Evolutionary conservation across 345 rosid genomes (phyloP), one percentile per base, ranked within the genome.

Genomic region (Syzygium jambos): DNA sequence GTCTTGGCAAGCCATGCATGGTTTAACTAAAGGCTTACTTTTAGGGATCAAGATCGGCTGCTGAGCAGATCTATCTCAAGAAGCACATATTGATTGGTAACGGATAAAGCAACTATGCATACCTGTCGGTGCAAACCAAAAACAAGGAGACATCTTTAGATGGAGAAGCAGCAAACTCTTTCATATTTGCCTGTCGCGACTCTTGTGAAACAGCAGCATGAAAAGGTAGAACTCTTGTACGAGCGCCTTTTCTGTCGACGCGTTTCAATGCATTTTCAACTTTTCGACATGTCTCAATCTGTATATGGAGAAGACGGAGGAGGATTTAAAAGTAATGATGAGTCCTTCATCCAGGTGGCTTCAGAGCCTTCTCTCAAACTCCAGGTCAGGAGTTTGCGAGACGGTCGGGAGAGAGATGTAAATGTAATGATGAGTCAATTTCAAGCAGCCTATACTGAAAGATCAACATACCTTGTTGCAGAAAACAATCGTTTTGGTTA

Each of bases 241-340:
- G 89, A 83, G 89, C 78, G 87, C 91, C 98, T 88, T 93, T 95
- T 88, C 98, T 94, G 84, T 97, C 98, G 85, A 91, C 86, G 57
- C 98, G 93, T 91, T 94, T 97, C 80, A 96, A 90, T 86, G 91
- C 91, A 89, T 96, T 97, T 95, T 97, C 98, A 49, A 97, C 97
- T 92, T 97, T 95, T 91, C 99, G 94, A 92, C 99, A 97, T 82
- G 99, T 95, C 92, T 97, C 99, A 56, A 96, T 95, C 98, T 96
- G 95, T 59, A 86, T 57, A 88, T 86, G 84, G 51, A 52, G 59
- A 85, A 83, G 51, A 52, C 84, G 34, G 23, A 53, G 17, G 80
- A 61, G 30, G 56, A 34, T 30, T 59, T 34, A 49, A n/a, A 87
- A 89, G 78, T 16, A 30, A 3, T 9, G 12, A 68, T 34, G 43